Evolutionary conservation across 768 basidiomycete species (phyloP).

Genomic region (Tremella fuciformis): DNA sequence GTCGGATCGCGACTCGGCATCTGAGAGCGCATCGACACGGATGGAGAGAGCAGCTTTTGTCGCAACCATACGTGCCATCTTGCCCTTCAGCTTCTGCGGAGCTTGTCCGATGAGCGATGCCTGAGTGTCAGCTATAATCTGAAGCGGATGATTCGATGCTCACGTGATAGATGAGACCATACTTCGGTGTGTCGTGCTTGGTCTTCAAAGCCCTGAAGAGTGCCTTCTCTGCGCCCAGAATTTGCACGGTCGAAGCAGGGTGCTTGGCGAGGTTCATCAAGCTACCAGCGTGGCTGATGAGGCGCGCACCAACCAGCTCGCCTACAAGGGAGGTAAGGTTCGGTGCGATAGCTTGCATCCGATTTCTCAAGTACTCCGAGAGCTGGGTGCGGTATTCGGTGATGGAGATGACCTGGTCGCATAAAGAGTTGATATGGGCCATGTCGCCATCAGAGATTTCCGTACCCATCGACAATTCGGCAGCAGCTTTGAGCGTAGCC

Average conservation of each 20-base stretch:
- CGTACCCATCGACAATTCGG: constrained; percentile 98
- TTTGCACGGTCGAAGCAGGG: constrained; percentile 57
- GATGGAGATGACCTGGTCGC: constrained; percentile 97
- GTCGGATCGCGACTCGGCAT: constrained; percentile 78
- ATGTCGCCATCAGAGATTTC: constrained; percentile 98
- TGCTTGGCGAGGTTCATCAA: constrained; percentile 56
- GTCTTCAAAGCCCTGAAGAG: constrained; percentile 57
- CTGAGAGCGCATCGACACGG: constrained; percentile 94
- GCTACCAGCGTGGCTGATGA: constrained; percentile 61
- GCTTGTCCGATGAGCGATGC: constrained; percentile 96
- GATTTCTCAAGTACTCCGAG: constrained; percentile 92
- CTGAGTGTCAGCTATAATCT: constrained; percentile 52
- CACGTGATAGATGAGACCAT: constrained; percentile 98
- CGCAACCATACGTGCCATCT: constrained; percentile 99
- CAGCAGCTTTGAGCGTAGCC: constrained; percentile 86
- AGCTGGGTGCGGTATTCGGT: constrained; percentile 91
- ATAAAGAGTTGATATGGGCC: constrained; percentile 91
- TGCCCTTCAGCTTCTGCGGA: constrained; percentile 96
- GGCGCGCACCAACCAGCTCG: constrained; percentile 70
- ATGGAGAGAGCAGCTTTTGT: constrained; percentile 96
- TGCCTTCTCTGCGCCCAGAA: constrained; percentile 57
- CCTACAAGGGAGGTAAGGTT: constrained; percentile 85
- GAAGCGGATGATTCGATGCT: constrained; percentile 36
- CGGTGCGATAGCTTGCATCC: constrained; percentile 97
- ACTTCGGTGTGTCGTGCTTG: constrained; percentile 66